These are phyloP conservation scores for Sphagnum contortum DNA, from an alignment of 225 moss, liverwort and hornwort genomes.

Conservation along the genomic window DNA sequence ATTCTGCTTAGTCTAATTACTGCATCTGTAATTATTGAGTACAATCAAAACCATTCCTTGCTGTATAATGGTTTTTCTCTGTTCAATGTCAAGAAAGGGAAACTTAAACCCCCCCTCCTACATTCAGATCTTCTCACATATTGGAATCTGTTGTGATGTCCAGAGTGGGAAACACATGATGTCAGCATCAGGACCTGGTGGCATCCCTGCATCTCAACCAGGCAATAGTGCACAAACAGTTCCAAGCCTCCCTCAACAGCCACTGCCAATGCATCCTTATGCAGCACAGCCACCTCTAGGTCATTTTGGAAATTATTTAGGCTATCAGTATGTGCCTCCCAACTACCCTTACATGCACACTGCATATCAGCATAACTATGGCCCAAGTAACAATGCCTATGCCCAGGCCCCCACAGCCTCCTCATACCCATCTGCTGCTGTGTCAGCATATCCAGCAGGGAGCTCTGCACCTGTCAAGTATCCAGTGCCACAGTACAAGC, in stretches of 20 bases:
- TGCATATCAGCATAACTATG: conserved; percentile 76
- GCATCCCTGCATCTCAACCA: conserved; percentile 25
- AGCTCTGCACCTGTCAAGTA: conserved; percentile 56
- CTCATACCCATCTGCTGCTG: conserved; percentile 50
- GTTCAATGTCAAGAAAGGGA: too few species aligned
- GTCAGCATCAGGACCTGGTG: conserved; percentile 37
- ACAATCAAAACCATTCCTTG: too few species aligned
- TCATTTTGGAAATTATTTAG: conserved; percentile 60
- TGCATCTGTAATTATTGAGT: not conserved
- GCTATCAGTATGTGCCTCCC: conserved; percentile 75
- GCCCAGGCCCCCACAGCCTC: conserved; percentile 66
- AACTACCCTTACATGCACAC: conserved; percentile 80
- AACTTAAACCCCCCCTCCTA: not conserved
- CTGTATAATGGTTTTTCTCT: too few species aligned
- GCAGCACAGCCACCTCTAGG: conserved; percentile 71
- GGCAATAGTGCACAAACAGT: conserved; percentile 59
- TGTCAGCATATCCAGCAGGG: conserved; percentile 36
- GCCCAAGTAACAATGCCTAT: conserved; percentile 58
- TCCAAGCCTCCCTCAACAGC: conserved; percentile 63
- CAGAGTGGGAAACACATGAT: conserved; percentile 50
- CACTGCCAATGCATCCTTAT: conserved; percentile 68
- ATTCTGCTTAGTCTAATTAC: not conserved
- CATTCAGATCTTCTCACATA: too few species aligned
- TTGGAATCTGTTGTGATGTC: not conserved
- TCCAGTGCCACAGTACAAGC: conserved; percentile 36